Evolutionary conservation across 768 basidiomycete genomes (phyloP).

Genomic region (Suillus luteus): DNA sequence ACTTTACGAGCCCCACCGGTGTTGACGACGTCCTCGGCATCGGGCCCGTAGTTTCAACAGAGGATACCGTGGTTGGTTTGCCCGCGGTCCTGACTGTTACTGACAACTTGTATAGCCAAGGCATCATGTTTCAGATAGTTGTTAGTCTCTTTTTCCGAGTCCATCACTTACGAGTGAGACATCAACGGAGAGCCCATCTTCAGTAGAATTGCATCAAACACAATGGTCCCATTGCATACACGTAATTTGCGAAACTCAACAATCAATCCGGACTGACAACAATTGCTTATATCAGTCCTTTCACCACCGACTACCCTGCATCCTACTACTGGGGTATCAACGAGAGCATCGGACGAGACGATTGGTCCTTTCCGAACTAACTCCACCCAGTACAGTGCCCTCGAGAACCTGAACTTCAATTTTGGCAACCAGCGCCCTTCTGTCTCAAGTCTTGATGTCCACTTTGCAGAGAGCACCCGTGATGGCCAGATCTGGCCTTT

Average conservation of each 20-base stretch:
- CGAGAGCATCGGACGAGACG: neutral
- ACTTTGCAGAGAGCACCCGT: neutral
- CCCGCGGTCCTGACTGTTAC: constrained; percentile 45
- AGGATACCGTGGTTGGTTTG: neutral
- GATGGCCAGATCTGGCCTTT: neutral
- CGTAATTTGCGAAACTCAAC: neutral
- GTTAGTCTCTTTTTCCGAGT: constrained; percentile 55
- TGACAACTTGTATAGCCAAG: constrained; percentile 49
- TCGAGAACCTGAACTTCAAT: neutral
- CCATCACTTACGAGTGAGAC: constrained; percentile 31
- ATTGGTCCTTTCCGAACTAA: neutral
- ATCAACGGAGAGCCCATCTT: constrained; percentile 1
- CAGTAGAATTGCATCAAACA: neutral
- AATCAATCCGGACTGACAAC: neutral
- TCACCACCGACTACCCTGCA: neutral
- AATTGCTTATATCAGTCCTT: neutral
- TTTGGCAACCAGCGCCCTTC: neutral
- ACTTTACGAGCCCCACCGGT: neutral
- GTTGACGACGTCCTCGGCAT: neutral
- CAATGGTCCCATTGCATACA: neutral
- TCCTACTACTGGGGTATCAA: neutral
- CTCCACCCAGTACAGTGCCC: neutral
- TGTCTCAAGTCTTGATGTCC: neutral
- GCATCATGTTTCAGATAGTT: constrained; percentile 40
- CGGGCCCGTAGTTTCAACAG: neutral